Base-by-base conservation (phyloP, 805 yeast genomes). In the Saturnispora ahearnii region DNA sequence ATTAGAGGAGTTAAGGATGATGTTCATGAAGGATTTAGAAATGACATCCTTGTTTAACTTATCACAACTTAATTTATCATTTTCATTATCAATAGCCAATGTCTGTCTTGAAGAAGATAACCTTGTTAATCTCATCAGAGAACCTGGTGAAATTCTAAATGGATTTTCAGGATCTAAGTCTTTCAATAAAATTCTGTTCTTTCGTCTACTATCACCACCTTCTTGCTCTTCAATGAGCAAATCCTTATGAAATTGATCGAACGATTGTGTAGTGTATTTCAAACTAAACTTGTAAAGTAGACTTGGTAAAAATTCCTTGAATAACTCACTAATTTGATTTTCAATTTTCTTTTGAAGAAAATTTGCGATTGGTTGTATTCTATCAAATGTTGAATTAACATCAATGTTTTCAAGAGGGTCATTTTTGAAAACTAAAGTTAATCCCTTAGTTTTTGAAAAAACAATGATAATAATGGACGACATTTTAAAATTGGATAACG, bases 401-500 rank as follows among this genome's bases (percentile, higher is more conserved):
- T 80, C 81, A 54, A 88, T 87, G 21, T 82, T 77, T 57, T 87
- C 95, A 50, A 88, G 71, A 0, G 96, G 96, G 64, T 88, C 96
- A 64, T 88, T 88, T 57, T 90, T 77, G 68, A 88, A 88, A 30
- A 88, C 96, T 38, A 88, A 69, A 0, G 96, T 88, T 50, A 88
- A 73, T 1, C 96, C 96, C 60, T 87, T 87, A 3, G 84, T 73
- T 59, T 85, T 82, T 29, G 84, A 79, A 62, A 85, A 88, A 3
- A 88, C 96, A 53, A 87, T 79, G 48, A 88, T 84, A 24, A 90
- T 88, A 52, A 89, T 88, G 1, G 95, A 93, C 50, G 82, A 78
- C 47, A 88, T 72, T 57, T 75, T 74, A 53, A 88, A 82, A 50
- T 84, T 82, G 38, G 88, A 78, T 48, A 88, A 69, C 37, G 83